Evolutionary conservation across 805 yeast genomes (phyloP).

Genomic region (Sugiyamaella lignohabitans): DNA sequence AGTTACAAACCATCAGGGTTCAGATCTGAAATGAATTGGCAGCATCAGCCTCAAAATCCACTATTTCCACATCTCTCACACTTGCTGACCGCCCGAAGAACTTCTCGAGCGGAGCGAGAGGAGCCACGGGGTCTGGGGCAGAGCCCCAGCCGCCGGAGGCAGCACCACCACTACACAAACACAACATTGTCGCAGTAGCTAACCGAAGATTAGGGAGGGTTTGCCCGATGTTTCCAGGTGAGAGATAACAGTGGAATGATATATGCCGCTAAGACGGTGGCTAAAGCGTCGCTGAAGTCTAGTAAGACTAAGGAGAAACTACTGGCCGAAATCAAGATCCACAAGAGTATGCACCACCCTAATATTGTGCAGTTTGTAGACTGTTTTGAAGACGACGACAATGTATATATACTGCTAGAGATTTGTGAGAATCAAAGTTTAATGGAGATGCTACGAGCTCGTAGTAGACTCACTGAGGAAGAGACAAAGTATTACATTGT

Average conservation of each 20-base stretch:
- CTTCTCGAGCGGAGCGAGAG: too few species aligned
- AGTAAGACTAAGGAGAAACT: conserved; percentile 77
- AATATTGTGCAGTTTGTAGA: conserved; percentile 90
- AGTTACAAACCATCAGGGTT: too few species aligned
- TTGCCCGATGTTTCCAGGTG: conserved; percentile 97
- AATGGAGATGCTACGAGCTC: conserved; percentile 81
- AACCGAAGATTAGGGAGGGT: conserved; percentile 57
- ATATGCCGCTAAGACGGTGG: conserved; percentile 96
- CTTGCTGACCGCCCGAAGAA: too few species aligned
- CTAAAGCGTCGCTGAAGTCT: conserved; percentile 85
- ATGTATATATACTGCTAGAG: conserved; percentile 88
- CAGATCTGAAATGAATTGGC: too few species aligned
- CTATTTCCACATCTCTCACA: too few species aligned
- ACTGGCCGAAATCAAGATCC: conserved; percentile 90
- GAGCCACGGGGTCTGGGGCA: too few species aligned
- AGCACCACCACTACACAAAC: too few species aligned
- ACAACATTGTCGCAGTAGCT: conserved; percentile 10
- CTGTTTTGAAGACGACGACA: conserved; percentile 93
- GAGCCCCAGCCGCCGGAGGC: too few species aligned
- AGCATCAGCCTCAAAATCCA: too few species aligned
- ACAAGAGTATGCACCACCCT: conserved; percentile 79
- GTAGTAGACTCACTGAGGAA: conserved; percentile 82
- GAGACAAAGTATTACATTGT: conserved; percentile 87
- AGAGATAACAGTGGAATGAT: conserved; percentile 77
- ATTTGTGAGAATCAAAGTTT: conserved; percentile 92